Evolutionary conservation across 768 basidiomycete genomes (phyloP).

Genomic region (Erythrobasidium yunnanense): DNA sequence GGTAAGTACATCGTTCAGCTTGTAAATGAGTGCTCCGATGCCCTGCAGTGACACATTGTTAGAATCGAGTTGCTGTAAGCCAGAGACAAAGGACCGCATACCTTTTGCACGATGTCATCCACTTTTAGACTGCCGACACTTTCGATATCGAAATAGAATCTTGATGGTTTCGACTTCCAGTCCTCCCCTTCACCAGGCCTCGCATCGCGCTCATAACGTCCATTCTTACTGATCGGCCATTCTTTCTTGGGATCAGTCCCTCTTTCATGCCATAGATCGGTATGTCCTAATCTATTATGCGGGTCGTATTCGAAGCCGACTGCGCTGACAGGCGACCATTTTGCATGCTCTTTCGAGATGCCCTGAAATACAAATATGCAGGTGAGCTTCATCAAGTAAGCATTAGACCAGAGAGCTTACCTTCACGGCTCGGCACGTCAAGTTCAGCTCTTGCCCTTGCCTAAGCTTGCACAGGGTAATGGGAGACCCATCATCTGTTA

Average conservation of each 20-base stretch:
- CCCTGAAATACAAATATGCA: constrained; percentile 50
- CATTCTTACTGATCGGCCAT: constrained; percentile 86
- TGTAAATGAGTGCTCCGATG: constrained; percentile 35
- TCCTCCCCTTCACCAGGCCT: constrained; percentile 28
- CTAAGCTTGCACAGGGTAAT: constrained; percentile 27
- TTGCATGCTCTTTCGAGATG: constrained; percentile 94
- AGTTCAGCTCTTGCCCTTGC: constrained; percentile 73
- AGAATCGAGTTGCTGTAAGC: not conserved
- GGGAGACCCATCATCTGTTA: not conserved
- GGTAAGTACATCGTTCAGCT: constrained; percentile 30
- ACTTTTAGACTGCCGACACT: constrained; percentile 80
- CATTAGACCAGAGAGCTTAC: constrained; percentile 44
- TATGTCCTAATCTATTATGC: constrained; percentile 91
- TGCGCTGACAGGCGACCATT: constrained; percentile 94
- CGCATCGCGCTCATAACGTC: constrained; percentile 12
- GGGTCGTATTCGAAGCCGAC: constrained; percentile 97
- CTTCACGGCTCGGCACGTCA: constrained; percentile 85
- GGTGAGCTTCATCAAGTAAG: not conserved
- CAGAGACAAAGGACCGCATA: constrained; percentile 37
- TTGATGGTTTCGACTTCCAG: constrained; percentile 58
- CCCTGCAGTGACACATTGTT: constrained; percentile 23
- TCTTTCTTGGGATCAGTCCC: constrained; percentile 59
- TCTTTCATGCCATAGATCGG: constrained; percentile 80
- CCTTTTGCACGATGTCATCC: constrained; percentile 81
- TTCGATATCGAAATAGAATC: constrained; percentile 91